Evolutionary conservation across 1,284 basidiomycete genomes (phyloP).

Genomic region (Athelia psychrophila): DNA sequence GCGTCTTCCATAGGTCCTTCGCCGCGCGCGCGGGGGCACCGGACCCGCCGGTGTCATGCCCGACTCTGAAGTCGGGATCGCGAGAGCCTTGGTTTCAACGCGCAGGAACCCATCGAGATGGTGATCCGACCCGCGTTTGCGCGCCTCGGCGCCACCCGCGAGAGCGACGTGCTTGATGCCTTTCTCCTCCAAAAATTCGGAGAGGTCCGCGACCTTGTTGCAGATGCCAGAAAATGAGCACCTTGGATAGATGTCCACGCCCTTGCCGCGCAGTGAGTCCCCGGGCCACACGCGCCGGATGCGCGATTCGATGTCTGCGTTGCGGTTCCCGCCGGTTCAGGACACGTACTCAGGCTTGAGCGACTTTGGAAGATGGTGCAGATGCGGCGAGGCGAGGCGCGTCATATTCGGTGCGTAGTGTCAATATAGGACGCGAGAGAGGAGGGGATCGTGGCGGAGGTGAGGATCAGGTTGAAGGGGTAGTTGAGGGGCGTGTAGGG

Average conservation of each 20-base stretch:
- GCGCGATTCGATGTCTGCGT: conserved; percentile 43
- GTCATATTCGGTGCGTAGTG: conserved; percentile 51
- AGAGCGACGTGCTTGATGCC: conserved; percentile 67
- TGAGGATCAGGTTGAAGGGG: conserved; percentile 77
- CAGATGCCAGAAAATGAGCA: conserved; percentile 82
- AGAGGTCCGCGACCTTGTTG: conserved; percentile 60
- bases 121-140: conserved; percentile 66
- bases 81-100: background rate
- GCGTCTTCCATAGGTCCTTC: conserved; percentile 26
- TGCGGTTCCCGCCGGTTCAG: conserved; percentile 77
- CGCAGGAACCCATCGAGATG: conserved; percentile 71
- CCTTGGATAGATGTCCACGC: conserved; percentile 41
- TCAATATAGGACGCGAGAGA: conserved; percentile 69
- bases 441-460: conserved; percentile 84
- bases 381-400: conserved; percentile 78
- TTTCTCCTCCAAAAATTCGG: conserved; percentile 52
- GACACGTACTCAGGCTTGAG: conserved; percentile 71
- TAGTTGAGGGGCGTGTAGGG: conserved; percentile 34
- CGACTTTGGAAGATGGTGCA: conserved; percentile 70
- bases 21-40: conserved; percentile 12
- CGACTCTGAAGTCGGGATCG: background rate
- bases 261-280: conserved; percentile 45
- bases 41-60: background rate
- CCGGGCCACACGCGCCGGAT: conserved; percentile 74
- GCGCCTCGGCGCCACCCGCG: conserved; percentile 50